Base-by-base conservation (phyloP, 2,329 filamentous ascomycete genomes). In the Exserohilum rostratum region DNA sequence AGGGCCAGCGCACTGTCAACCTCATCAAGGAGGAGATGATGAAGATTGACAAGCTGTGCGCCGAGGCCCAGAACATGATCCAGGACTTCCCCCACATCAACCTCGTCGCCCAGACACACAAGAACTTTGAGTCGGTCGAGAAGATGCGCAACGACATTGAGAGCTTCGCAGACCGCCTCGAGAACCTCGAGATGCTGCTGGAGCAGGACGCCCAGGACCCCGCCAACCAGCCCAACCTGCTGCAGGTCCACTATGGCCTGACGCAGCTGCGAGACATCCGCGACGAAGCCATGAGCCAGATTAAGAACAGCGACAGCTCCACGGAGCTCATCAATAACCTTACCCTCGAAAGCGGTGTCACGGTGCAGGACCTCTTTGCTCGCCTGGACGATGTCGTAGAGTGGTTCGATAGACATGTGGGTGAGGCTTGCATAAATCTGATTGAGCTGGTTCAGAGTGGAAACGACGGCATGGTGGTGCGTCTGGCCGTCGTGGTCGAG, bases 11-110 rank as follows among this genome's bases (percentile, higher is more conserved):
- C 75, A 91, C 91, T 57, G 90, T 99, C 31, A 89, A 91, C 72
- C 86, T 90, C 67, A 97, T 97, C 78, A 96, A 96, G 77, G 93
- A 98, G 64, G 95, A 99, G 80, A 95, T 99, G 86, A 92, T 96
- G 82, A 96, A 93, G 78, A 98, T 99, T 69, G 95, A 99, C 80
- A 92, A 91, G 78, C 85, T 99, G 61, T 99, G 95, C 79, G 92
- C 93, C 60, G 96, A 99, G 78, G 93, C 93, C 50, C 93, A 98
- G 80, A 91, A 91, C 73, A 97, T 97, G 87, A 96, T 99, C 70
- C 88, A 90, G 70, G 95, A 99, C 80, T 98, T 99, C 77, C 89
- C 90, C 31, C 91, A 91, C 71, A 95, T 96, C 81, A 95, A 96
- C 75, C 80, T 91, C 57, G 90, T 96, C 50, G 93, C 93, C 50